Evolutionary conservation across 495 filamentous ascomycete genomes (phyloP).

Genomic region (Hypoxylon lienhwacheense): DNA sequence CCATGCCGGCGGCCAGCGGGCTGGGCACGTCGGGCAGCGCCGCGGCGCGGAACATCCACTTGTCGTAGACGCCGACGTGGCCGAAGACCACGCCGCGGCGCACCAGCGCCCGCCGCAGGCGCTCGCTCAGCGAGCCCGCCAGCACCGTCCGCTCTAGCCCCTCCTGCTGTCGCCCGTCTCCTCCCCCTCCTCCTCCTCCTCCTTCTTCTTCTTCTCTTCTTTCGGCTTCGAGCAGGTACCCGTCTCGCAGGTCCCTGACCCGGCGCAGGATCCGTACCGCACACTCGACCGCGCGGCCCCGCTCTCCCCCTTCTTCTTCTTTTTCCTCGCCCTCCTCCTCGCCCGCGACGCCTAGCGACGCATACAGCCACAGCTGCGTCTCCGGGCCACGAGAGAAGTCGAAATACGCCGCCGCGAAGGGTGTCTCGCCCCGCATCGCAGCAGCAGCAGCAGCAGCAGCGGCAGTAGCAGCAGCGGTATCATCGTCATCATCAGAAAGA

Average conservation of each 20-base stretch:
- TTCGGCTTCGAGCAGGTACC: constrained; percentile 12
- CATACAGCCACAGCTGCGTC: constrained; percentile 64
- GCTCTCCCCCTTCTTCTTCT: background rate
- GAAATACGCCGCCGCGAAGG: constrained; percentile 57
- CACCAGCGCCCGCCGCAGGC: constrained; percentile 30
- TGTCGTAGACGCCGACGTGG: constrained; percentile 39
- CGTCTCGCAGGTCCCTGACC: constrained; percentile 21
- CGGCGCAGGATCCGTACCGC: constrained; percentile 19
- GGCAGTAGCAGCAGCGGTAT: too few species aligned
- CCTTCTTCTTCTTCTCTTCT: background rate
- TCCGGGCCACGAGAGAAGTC: constrained; percentile 60
- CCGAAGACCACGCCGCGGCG: constrained; percentile 26
- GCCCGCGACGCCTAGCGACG: constrained; percentile 38
- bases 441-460: too few species aligned
- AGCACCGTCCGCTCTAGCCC: constrained; percentile 25
- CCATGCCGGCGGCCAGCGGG: constrained; percentile 25
- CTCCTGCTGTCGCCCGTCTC: too few species aligned
- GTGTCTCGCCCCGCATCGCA: constrained; percentile 4
- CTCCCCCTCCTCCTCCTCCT: background rate
- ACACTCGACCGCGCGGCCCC: background rate
- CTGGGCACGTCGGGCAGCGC: constrained; percentile 27
- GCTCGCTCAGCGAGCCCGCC: constrained; percentile 42
- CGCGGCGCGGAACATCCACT: constrained; percentile 47
- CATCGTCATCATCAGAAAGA: too few species aligned
- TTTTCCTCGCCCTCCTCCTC: background rate